Conservation (phyloP, 2,329 filamentous ascomycete genomes). For the Gnomoniopsis sp. region DNA sequence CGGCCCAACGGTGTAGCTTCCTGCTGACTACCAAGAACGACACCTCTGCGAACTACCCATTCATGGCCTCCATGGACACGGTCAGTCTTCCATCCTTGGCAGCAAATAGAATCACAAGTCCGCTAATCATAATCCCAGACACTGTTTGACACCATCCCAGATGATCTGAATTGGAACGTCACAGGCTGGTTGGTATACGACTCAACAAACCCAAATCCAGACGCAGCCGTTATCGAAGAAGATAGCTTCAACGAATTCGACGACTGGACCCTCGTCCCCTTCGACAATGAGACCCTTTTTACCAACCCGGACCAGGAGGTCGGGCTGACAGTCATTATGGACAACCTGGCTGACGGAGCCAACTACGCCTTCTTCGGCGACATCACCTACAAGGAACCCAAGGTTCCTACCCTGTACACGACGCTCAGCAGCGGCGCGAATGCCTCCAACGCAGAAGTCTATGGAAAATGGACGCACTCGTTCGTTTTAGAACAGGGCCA, state of each 20-base stretch:
- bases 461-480: slow-evolving; percentile 63
- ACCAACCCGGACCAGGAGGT: slow-evolving; percentile 61
- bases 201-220: slow-evolving; percentile 38
- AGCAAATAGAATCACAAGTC: background rate
- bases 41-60: slow-evolving; percentile 61
- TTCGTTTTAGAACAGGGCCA: slow-evolving; percentile 65
- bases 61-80: slow-evolving; percentile 65
- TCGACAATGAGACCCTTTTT: slow-evolving; percentile 60
- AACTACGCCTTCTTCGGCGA: slow-evolving; percentile 74
- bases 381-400: slow-evolving; percentile 69
- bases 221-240: slow-evolving; percentile 45
- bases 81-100: background rate
- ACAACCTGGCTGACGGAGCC: slow-evolving; percentile 64
- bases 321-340: slow-evolving; percentile 62
- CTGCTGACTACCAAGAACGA: slow-evolving; percentile 62
- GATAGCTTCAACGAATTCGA: slow-evolving; percentile 56
- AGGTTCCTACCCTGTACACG: slow-evolving; percentile 78
- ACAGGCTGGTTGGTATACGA: slow-evolving; percentile 65
- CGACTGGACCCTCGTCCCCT: slow-evolving; percentile 68
- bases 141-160: slow-evolving; percentile 67
- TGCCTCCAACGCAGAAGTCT: slow-evolving; percentile 57
- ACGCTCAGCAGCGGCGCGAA: slow-evolving; percentile 61
- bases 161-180: slow-evolving; percentile 64
- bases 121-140: slow-evolving; percentile 37
- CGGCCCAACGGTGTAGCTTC: slow-evolving; percentile 65